Percentiles rank a stretch among this genome's conserved stretches.
Evolutionary conservation across 106 monocot species (phyloP).

Genomic region (Dioscorea dumetorum): DNA sequence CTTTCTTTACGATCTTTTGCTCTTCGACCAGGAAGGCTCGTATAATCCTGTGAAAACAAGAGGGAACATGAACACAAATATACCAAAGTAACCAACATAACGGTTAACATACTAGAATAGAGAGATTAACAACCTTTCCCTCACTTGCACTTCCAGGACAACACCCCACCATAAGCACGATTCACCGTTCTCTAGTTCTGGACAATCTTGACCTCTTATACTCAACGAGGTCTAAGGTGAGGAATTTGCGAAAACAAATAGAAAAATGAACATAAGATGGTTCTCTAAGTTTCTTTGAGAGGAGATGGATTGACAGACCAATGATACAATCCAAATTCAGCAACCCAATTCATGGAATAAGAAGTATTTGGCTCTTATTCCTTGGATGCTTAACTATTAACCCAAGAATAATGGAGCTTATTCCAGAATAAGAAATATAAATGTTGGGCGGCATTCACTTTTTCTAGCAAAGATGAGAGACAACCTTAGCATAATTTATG

Average conservation of each 20-base stretch:
- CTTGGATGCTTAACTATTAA: too few relatives aligned
- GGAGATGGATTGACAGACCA: too few relatives aligned
- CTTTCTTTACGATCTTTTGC: constrained; percentile 74
- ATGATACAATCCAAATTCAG: too few relatives aligned
- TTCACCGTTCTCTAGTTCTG: constrained; percentile 34
- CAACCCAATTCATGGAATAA: too few relatives aligned
- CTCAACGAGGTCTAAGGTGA: constrained; percentile 36
- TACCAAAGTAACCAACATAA: neutral
- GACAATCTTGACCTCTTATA: constrained; percentile 36
- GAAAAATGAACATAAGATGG: too few relatives aligned
- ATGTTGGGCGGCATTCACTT: too few relatives aligned
- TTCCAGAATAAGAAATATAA: too few relatives aligned
- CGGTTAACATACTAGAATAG: neutral
- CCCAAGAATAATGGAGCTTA: too few relatives aligned
- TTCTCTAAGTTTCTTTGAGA: too few relatives aligned
- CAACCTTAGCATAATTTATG: too few relatives aligned
- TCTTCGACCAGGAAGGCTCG: constrained; percentile 60
- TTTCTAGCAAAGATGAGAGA: too few relatives aligned
- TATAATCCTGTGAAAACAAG: constrained; percentile 23
- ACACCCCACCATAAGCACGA: constrained; percentile 40
- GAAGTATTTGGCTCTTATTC: too few relatives aligned
- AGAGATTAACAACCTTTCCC: constrained; percentile 24
- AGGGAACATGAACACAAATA: neutral
- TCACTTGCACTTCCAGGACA: constrained; percentile 34
- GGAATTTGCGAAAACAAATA: constrained; percentile 21